phyloP scores from a whole-genome alignment of 2,329 filamentous ascomycete species.

The Bertia moriformis region DNA sequence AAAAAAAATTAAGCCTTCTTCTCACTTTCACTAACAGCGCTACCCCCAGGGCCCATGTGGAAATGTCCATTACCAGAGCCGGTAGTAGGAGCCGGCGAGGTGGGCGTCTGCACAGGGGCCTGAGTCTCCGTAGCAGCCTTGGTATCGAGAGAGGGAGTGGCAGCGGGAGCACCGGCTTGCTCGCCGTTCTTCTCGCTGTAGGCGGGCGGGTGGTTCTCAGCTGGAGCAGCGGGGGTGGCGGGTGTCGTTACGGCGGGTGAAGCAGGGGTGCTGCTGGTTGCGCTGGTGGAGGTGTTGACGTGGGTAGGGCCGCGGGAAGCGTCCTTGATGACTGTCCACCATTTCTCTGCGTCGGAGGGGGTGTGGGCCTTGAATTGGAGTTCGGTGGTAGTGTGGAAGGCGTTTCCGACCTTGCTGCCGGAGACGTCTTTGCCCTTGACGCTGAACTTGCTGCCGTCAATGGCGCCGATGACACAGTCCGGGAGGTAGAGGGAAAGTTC shows the following conservation, averaged over 20 bases:
- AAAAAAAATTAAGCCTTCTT: neutral
- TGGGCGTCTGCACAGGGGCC: too few relatives aligned
- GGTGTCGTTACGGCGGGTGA: too few relatives aligned
- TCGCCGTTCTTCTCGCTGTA: neutral
- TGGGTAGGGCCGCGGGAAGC: too few relatives aligned
- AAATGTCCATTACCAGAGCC: neutral
- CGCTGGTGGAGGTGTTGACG: neutral
- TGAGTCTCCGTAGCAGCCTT: neutral
- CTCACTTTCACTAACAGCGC: too few relatives aligned
- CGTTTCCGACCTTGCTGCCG: conserved; percentile 40
- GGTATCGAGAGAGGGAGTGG: neutral
- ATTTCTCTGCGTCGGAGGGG: conserved; percentile 42
- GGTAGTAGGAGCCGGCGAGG: too few relatives aligned
- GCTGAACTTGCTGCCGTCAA: conserved; percentile 51
- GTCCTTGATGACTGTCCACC: conserved; percentile 39
- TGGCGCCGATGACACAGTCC: conserved; percentile 46
- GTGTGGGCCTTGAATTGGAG: conserved; percentile 55
- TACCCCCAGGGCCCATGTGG: neutral
- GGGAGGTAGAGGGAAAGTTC: conserved; percentile 58
- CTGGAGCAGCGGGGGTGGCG: conserved; percentile 14
- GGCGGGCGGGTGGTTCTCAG: neutral
- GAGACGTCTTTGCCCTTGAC: conserved; percentile 60
- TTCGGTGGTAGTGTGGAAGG: conserved; percentile 46
- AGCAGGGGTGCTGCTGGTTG: neutral
- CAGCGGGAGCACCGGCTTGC: neutral